These are phyloP conservation scores for Tuber melanosporum DNA, from an alignment of 495 filamentous ascomycete genomes.

Conservation along the genomic window DNA sequence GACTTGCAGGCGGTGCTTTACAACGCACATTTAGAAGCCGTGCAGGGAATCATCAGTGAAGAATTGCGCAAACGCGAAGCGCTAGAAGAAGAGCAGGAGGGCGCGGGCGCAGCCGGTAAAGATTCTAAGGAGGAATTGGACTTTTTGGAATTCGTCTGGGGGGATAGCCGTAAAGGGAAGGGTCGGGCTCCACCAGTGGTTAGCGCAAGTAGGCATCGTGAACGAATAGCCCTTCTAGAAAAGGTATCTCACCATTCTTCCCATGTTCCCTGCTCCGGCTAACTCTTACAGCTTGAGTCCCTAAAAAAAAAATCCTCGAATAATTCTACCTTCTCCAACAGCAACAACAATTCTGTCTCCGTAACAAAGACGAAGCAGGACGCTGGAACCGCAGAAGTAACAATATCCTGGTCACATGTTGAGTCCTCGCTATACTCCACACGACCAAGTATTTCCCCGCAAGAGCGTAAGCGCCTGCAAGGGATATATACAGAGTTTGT, in stretches of 20 bases:
- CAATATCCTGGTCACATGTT: constrained; percentile 83
- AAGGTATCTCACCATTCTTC: constrained; percentile 26
- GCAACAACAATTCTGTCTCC: constrained; percentile 21
- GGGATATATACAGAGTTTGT: constrained; percentile 90
- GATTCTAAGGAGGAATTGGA: constrained; percentile 42
- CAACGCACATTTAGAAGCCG: constrained; percentile 93
- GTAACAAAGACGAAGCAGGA: constrained; percentile 29
- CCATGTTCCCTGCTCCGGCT: neutral
- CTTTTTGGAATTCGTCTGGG: constrained; percentile 41
- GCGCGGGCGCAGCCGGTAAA: constrained; percentile 40
- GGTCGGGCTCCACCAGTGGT: constrained; percentile 34
- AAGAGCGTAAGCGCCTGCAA: constrained; percentile 66
- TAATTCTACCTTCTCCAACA: constrained; percentile 22
- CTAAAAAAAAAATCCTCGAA: constrained; percentile 32
- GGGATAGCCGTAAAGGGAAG: constrained; percentile 36
- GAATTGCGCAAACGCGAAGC: constrained; percentile 45
- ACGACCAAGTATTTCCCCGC: constrained; percentile 67
- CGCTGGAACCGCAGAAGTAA: constrained; percentile 58
- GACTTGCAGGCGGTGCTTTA: constrained; percentile 93
- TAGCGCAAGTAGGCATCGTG: constrained; percentile 20
- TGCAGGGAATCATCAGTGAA: constrained; percentile 81
- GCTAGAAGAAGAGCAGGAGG: constrained; percentile 31
- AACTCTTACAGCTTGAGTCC: constrained; percentile 26
- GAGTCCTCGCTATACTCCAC: constrained; percentile 69
- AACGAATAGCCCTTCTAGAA: constrained; percentile 32